Conservation (phyloP, 352 stramenopile species). For the Thalassiosira livingstoniorum region DNA sequence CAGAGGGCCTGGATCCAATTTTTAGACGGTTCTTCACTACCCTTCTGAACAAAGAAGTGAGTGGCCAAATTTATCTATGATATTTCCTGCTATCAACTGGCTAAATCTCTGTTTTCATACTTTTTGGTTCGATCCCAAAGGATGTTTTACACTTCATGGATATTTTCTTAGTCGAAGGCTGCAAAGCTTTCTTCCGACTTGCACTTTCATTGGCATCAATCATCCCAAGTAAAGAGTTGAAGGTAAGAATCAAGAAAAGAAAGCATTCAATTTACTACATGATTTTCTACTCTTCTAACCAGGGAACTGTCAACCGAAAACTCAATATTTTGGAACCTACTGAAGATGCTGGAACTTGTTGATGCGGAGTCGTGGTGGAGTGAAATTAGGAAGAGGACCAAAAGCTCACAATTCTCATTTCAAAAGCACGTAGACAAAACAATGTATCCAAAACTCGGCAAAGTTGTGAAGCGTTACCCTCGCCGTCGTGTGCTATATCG, state of each 20-base stretch:
- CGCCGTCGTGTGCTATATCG: conserved; percentile 31
- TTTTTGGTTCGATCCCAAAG: background rate
- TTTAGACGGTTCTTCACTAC: conserved; percentile 79
- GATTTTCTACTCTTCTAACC: background rate
- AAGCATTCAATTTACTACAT: background rate
- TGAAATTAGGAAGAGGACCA: conserved; percentile 35
- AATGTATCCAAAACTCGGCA: conserved; percentile 51
- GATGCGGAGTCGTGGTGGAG: conserved; percentile 44
- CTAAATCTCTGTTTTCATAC: too few relatives aligned
- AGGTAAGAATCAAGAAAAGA: conserved; percentile 26
- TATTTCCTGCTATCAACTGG: too few relatives aligned
- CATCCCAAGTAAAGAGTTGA: conserved; percentile 62
- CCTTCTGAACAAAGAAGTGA: conserved; percentile 60
- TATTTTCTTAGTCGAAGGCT: conserved; percentile 81
- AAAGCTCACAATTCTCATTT: conserved; percentile 34
- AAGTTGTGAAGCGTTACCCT: conserved; percentile 35
- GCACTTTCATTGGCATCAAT: conserved; percentile 72
- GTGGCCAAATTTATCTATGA: background rate
- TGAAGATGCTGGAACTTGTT: conserved; percentile 35
- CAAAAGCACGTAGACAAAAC: conserved; percentile 27
- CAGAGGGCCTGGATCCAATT: conserved; percentile 65
- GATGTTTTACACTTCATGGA: conserved; percentile 79
- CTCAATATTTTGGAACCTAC: too few relatives aligned
- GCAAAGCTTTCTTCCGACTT: conserved; percentile 78
- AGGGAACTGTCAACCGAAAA: too few relatives aligned